phyloP scores from a whole-genome alignment of 2,329 filamentous ascomycete genomes.

The Claviceps capensis region DNA sequence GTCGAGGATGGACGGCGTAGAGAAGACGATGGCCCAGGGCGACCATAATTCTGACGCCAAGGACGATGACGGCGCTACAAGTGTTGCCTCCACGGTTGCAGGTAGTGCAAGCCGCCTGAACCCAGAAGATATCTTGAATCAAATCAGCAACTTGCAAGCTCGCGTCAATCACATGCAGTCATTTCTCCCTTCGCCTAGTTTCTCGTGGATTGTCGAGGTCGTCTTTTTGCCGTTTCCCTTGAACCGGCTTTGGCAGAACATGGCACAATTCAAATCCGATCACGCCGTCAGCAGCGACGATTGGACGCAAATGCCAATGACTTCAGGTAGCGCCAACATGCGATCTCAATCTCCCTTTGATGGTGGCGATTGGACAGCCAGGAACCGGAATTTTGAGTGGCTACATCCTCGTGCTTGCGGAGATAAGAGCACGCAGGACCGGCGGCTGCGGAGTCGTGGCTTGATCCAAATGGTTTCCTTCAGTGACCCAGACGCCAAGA shows the following conservation, averaged over 20 bases:
- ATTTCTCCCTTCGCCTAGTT: constrained; percentile 43
- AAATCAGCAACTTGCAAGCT: constrained; percentile 35
- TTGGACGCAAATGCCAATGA: constrained; percentile 42
- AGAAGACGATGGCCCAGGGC: constrained; percentile 39
- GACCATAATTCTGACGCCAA: constrained; percentile 22
- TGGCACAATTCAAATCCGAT: constrained; percentile 32
- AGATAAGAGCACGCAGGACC: constrained; percentile 47
- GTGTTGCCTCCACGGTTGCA: constrained; percentile 33
- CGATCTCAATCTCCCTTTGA: constrained; percentile 35
- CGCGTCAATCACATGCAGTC: constrained; percentile 44
- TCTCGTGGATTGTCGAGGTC: constrained; percentile 64
- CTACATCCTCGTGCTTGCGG: constrained; percentile 56
- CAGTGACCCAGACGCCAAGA: constrained; percentile 48
- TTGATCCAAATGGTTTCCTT: constrained; percentile 52
- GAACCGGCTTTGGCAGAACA: constrained; percentile 39
- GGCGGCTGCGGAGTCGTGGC: constrained; percentile 61
- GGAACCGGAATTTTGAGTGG: constrained; percentile 39
- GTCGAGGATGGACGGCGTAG: constrained; percentile 44
- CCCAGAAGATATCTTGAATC: constrained; percentile 33
- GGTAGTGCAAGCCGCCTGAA: constrained; percentile 24
- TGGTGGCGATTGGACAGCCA: constrained; percentile 34
- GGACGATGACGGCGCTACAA: constrained; percentile 30
- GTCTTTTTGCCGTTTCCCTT: constrained; percentile 59
- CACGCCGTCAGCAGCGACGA: constrained; percentile 27
- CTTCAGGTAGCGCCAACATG: constrained; percentile 27